Percentiles rank a stretch among this genome's conserved stretches.
These are phyloP conservation scores for Zoysia pacifica DNA, from an alignment of 176 grass and related monocot species.

Conservation along the genomic window DNA sequence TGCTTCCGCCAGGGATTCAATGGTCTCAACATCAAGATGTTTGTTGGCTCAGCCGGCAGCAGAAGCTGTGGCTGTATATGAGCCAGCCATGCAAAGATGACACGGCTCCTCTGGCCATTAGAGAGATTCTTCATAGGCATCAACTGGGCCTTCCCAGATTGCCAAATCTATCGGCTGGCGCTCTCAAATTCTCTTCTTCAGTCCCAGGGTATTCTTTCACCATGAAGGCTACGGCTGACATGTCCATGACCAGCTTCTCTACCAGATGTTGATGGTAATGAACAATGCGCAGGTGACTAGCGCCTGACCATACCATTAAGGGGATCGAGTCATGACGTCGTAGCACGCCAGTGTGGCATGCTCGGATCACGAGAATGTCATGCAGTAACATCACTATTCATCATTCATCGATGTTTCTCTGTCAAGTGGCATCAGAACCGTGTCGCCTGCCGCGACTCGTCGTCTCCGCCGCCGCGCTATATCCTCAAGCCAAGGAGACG, in stretches of 20 bases:
- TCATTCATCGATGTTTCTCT: too few species aligned
- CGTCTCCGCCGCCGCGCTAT: too few species aligned
- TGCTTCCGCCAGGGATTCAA: slow-evolving; percentile 84
- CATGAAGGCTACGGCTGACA: slow-evolving; percentile 76
- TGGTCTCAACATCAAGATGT: slow-evolving; percentile 90
- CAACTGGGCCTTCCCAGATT: slow-evolving; percentile 76
- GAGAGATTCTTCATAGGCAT: slow-evolving; percentile 95
- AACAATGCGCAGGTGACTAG: slow-evolving; percentile 78
- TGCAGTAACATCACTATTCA: too few species aligned
- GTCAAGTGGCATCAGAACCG: too few species aligned
- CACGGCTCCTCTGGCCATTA: slow-evolving; percentile 74
- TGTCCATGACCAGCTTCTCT: slow-evolving; percentile 78
- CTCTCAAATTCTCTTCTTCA: slow-evolving; percentile 79
- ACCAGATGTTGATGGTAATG: slow-evolving; percentile 83
- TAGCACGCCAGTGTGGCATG: too few species aligned
- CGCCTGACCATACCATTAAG: slow-evolving; percentile 86
- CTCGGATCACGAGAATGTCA: too few species aligned
- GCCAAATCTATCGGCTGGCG: slow-evolving; percentile 68
- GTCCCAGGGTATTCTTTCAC: slow-evolving; percentile 82
- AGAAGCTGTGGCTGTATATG: slow-evolving; percentile 71
- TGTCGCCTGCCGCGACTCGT: too few species aligned
- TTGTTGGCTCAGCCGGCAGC: slow-evolving; percentile 79
- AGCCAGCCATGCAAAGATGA: slow-evolving; percentile 86
- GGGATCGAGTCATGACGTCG: slow-evolving; percentile 26
- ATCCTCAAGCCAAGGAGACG: too few species aligned